Conservation (phyloP, 495 filamentous ascomycete genomes). For the Hapsidospora chrysogenum region DNA sequence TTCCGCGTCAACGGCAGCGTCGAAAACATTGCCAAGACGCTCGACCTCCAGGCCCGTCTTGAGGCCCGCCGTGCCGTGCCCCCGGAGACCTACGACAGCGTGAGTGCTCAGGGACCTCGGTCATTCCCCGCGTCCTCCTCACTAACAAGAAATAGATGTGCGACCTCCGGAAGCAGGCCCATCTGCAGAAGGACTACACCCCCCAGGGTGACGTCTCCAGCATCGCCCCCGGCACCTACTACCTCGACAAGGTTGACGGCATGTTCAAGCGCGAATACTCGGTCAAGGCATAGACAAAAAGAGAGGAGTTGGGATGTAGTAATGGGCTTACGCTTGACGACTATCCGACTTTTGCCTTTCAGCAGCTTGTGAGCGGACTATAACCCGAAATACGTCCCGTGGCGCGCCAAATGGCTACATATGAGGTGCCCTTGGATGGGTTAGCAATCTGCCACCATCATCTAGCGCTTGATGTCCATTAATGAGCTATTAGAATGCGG, state of each 20-base stretch:
- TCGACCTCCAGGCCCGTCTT: constrained; percentile 67
- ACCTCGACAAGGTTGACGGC: constrained; percentile 75
- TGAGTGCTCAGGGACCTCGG: constrained; percentile 25
- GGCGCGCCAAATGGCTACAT: too few relatives aligned
- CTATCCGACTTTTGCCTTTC: too few relatives aligned
- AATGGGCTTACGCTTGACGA: too few relatives aligned
- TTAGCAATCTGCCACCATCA: too few relatives aligned
- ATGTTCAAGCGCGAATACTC: constrained; percentile 88
- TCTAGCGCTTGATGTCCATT: too few relatives aligned
- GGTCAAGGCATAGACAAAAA: constrained; percentile 71
- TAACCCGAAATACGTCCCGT: too few relatives aligned
- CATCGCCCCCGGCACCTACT: constrained; percentile 70
- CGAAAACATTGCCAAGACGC: constrained; percentile 54
- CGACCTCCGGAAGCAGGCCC: constrained; percentile 80
- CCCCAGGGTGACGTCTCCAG: constrained; percentile 63
- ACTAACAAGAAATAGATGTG: constrained; percentile 50
- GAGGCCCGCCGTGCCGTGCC: constrained; percentile 51
- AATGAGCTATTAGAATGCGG: too few relatives aligned
- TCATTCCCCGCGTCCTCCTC: not conserved
- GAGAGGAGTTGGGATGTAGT: too few relatives aligned
- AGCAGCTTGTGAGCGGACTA: too few relatives aligned
- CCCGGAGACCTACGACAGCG: constrained; percentile 76
- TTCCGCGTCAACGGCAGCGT: constrained; percentile 67
- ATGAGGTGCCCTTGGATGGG: too few relatives aligned
- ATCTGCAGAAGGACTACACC: constrained; percentile 79